Evolutionary conservation across 2,329 filamentous ascomycete species (phyloP), one percentile per base, ranked within the genome.

Genomic region (Fusarium abutilonis): DNA sequence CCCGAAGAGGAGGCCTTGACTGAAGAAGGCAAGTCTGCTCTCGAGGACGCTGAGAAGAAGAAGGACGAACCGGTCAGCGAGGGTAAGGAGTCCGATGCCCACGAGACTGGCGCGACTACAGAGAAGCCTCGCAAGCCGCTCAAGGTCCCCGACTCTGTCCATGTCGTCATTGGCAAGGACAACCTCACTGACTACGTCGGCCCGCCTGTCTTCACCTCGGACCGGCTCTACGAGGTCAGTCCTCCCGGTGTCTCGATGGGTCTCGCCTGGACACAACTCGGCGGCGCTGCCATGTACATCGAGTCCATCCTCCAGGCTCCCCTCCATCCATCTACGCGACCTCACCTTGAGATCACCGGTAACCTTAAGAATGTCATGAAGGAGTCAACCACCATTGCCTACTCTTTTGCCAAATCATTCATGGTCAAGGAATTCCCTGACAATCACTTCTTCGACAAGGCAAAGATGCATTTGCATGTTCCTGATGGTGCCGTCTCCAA

Each of bases 281-380:
- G 95, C 60, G 95, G 95, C 57, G 92, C 95, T 5, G 95, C 95
- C 47, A 88, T 99, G 75, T 99, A 99, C 77, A 92, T 99, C 55
- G 95, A 99, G 78, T 96, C 93, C 1, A 98, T 99, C 62, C 81
- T 99, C 47, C 93, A 99, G 74, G 90, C 88, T 58, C 87, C 91
- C 0, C 84, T 98, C 43, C 87, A 87, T 10, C 83, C 88, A 26
- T 84, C 84, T 55, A 94, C 91, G 23, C 85, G 89, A 15, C 90
- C 94, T 7, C 86, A 90, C 15, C 82, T 99, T 39, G 92, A 97
- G 72, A 93, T 93, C 58, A 99, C 95, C 0, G 95, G 95, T 56
- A 98, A 98, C 73, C 83, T 99, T 44, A 95, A 97, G 80, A 86
- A 87, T 14, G 95, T 99, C 35, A 99, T 99, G 96, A 98, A 97